These are phyloP conservation scores for Aspergillus hiratsukae DNA, from an alignment of 2,329 filamentous ascomycete species.

Conservation along the genomic window DNA sequence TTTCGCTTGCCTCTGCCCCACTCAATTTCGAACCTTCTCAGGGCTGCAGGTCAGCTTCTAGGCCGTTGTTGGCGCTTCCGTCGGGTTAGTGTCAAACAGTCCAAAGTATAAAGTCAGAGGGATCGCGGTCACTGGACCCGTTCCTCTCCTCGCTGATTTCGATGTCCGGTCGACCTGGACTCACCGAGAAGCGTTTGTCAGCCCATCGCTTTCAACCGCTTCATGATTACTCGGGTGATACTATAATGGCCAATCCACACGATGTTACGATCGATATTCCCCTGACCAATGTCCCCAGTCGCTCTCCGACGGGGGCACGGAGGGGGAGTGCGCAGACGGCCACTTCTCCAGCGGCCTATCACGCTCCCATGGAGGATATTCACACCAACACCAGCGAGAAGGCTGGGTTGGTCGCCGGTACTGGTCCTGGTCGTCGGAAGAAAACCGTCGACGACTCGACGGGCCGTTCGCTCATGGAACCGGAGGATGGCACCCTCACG, in stretches of 20 bases:
- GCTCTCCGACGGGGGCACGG: slow-evolving; percentile 43
- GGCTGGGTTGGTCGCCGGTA: slow-evolving; percentile 18
- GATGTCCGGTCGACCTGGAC: slow-evolving; percentile 34
- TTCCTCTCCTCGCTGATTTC: slow-evolving; percentile 5
- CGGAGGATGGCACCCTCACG: slow-evolving; percentile 54
- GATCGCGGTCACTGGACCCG: not conserved
- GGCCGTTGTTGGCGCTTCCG: not conserved
- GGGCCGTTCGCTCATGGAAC: slow-evolving; percentile 34
- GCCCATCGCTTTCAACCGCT: slow-evolving; percentile 43
- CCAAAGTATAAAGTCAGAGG: not conserved
- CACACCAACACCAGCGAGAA: slow-evolving; percentile 31
- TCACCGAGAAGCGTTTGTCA: slow-evolving; percentile 40
- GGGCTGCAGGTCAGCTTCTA: not conserved
- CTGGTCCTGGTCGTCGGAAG: slow-evolving; percentile 32
- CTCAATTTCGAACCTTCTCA: not conserved
- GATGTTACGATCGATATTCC: slow-evolving; percentile 60
- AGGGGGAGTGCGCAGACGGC: slow-evolving; percentile 31
- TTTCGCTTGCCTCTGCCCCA: not conserved
- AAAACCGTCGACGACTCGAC: slow-evolving; percentile 22
- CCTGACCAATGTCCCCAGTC: slow-evolving; percentile 51
- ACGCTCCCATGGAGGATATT: slow-evolving; percentile 17
- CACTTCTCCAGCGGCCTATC: slow-evolving; percentile 29
- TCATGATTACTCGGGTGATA: slow-evolving; percentile 29
- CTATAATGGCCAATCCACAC: slow-evolving; percentile 48
- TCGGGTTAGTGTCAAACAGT: not conserved